Conservation (phyloP, 2,329 filamentous ascomycete genomes). For the Coleophoma crateriformis region DNA sequence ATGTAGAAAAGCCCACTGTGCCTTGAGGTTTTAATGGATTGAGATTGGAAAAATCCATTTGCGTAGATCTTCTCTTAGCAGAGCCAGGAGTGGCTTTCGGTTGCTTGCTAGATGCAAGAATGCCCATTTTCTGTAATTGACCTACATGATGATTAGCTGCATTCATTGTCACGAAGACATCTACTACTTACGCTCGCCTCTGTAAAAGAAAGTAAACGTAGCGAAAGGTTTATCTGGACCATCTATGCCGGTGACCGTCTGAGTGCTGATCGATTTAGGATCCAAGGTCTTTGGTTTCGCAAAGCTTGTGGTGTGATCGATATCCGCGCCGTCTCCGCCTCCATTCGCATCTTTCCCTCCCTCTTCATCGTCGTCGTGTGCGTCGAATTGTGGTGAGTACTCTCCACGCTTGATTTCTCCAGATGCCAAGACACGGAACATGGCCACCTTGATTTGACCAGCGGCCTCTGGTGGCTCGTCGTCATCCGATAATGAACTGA, state of each 20-base stretch:
- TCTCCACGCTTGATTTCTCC: constrained; percentile 97
- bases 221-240: constrained; percentile 94
- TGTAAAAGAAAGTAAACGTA: constrained; percentile 95
- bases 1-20: constrained; percentile 83
- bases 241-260: constrained; percentile 98
- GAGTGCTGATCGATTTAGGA: constrained; percentile 95
- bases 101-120: constrained; percentile 62
- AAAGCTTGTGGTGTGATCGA: constrained; percentile 97
- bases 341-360: constrained; percentile 45
- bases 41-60: constrained; percentile 79
- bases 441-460: constrained; percentile 95
- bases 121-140: constrained; percentile 95
- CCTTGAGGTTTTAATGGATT: constrained; percentile 81
- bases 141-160: constrained; percentile 41
- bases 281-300: constrained; percentile 94
- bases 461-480: constrained; percentile 91
- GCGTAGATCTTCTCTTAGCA: constrained; percentile 74
- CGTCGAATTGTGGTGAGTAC: constrained; percentile 96
- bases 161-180: too few relatives aligned
- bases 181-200: constrained; percentile 74
- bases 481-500: constrained; percentile 67
- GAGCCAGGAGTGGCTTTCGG: constrained; percentile 54
- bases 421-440: constrained; percentile 91
- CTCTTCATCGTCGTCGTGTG: constrained; percentile 85
- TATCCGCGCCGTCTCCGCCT: constrained; percentile 66